Base-by-base conservation (phyloP, 768 basidiomycete species). In the Lanmaoa rubissima region DNA sequence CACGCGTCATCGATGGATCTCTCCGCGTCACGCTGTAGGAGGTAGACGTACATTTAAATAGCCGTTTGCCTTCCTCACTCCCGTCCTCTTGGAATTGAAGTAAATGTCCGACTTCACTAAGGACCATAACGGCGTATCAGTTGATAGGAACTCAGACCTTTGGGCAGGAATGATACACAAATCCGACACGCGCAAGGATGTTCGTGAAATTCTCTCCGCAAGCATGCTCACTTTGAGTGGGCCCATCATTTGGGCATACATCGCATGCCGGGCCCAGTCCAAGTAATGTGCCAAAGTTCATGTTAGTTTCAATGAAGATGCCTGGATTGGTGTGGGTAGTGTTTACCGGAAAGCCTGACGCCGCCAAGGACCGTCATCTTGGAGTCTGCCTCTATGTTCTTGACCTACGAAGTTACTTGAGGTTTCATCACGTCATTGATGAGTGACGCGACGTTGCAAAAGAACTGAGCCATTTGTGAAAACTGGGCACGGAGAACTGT, bases 151-250 rank as follows among this genome's bases (percentile, higher is more conserved):
- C 32, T 8, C 61, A 7, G 10, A 61, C 63, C 62, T 59, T 64
- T 64, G 59, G 1, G 63, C 59, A 28, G 59, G 62, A 59, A 64
- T 64, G 48, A 64, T 64, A 31, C 58, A 64, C 39, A 55, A 17
- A 45, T 64, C 48, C n/a, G 63, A 64, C 39, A 64, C 63, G 5
- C 48, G 63, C 39, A 64, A 4, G 36, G 61, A 64, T 9, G 62
- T 64, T 14, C 16, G 26, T 16, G 63, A 61, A 31, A 64, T 64
- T 5, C 62, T 62, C 26, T 64, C 56, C 0, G 59, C 54, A 7
- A 64, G 63, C 63, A 64, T 64, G 51, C 62, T 64, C 55, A 64
- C 63, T 55, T 64, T 64, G 36, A 64, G 63, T 17, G 63, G 63
- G 17, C 55, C 54, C 59, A 64, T 64, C 63, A 64, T 64, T 42